Percentiles rank a stretch among this genome's conserved stretches.
Conservation (phyloP, 83 land plant species). For the Picea engelmannii region DNA sequence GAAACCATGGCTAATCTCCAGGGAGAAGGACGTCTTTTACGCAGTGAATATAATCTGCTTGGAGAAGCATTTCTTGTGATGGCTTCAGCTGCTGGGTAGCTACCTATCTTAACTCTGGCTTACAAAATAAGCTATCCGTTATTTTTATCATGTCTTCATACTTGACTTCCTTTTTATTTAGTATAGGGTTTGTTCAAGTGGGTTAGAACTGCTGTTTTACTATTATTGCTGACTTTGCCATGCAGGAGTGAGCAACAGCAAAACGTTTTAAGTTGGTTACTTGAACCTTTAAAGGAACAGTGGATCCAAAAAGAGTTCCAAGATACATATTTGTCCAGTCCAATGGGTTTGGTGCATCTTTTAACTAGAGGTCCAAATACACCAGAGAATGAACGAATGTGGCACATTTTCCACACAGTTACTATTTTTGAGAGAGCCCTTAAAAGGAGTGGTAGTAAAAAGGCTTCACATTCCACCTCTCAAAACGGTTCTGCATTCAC, state of each 20-base stretch:
- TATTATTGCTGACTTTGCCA: conserved; percentile 4
- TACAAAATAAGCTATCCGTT: background rate
- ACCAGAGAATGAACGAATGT: conserved; percentile 58
- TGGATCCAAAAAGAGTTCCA: conserved; percentile 85
- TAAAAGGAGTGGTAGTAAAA: conserved; percentile 74
- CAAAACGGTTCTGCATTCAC: background rate
- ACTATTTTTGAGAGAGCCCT: conserved; percentile 92
- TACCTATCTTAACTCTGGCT: conserved; percentile 9
- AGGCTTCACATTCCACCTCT: conserved; percentile 15
- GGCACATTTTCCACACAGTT: conserved; percentile 91
- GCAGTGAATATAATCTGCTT: conserved; percentile 84
- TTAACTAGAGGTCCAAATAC: conserved; percentile 22
- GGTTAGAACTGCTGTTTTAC: background rate
- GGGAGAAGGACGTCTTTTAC: conserved; percentile 67
- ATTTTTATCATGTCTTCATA: background rate
- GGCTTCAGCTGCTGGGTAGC: conserved; percentile 95
- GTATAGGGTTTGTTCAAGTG: background rate
- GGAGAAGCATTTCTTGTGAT: conserved; percentile 93
- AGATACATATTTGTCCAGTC: conserved; percentile 67
- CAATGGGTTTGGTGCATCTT: conserved; percentile 54
- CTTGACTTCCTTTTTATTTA: background rate
- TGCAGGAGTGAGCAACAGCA: conserved; percentile 80
- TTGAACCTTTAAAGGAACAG: conserved; percentile 78
- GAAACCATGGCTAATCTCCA: conserved; percentile 76
- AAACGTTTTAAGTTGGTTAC: conserved; percentile 86